phyloP scores from a whole-genome alignment of 2,329 filamentous ascomycete genomes.

The Aspergillus piperis region DNA sequence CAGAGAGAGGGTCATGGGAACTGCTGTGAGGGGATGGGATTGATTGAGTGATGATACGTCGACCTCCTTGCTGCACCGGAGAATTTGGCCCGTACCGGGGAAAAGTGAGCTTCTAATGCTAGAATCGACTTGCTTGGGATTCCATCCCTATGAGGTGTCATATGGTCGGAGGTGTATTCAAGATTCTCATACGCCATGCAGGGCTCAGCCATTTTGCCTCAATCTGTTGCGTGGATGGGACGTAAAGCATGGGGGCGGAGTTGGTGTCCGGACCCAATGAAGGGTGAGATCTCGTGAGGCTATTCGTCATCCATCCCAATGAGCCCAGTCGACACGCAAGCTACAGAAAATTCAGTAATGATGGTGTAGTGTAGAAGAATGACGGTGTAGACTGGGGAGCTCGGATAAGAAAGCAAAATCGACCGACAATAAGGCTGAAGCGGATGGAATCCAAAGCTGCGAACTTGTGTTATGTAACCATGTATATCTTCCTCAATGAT shows the following conservation, averaged over 20 bases:
- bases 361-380: neutral
- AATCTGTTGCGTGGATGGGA: neutral
- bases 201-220: neutral
- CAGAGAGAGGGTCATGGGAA: neutral
- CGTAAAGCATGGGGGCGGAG: neutral
- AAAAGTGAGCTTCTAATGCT: neutral
- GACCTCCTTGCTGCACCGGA: constrained; percentile 1
- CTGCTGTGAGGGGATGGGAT: neutral
- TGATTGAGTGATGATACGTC: neutral
- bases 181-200: neutral
- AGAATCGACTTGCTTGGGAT: neutral
- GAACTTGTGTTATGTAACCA: neutral
- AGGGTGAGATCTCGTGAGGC: neutral
- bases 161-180: neutral
- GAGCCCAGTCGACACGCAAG: neutral
- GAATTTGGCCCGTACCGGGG: neutral
- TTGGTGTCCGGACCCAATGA: neutral
- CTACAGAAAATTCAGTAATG: neutral
- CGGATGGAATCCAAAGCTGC: neutral
- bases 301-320: neutral
- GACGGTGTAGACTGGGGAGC: neutral
- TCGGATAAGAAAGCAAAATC: neutral
- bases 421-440: neutral
- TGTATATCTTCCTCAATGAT: neutral
- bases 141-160: neutral